Evolutionary conservation across 1,139 yeast genomes (phyloP).

Genomic region (Candida albicans): DNA sequence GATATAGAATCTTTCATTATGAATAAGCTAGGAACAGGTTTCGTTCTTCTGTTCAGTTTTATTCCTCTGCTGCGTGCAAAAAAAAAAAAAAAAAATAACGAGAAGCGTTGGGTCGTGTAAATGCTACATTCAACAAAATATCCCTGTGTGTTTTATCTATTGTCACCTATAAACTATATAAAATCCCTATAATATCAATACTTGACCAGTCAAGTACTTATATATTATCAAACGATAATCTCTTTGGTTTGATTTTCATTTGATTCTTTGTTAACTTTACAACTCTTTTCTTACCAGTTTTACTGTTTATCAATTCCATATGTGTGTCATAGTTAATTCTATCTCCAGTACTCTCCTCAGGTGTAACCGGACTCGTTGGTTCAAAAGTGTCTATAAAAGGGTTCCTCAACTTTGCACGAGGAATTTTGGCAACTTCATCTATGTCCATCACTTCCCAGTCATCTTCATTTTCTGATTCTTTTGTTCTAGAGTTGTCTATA

Average conservation of each 20-base stretch:
- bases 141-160: neutral
- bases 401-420: constrained; percentile 10
- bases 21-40: no score
- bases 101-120: no score
- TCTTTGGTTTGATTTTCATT: constrained; percentile 40
- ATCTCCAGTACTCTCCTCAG: neutral
- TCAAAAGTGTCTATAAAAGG: constrained; percentile 15
- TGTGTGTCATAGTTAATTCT: constrained; percentile 37
- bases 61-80: no score
- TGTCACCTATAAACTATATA: neutral
- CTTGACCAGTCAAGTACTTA: constrained; percentile 6
- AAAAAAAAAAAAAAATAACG: no score
- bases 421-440: constrained; percentile 10
- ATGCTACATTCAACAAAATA: no score
- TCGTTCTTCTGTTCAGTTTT: no score
- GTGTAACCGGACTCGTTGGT: neutral
- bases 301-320: constrained; percentile 38
- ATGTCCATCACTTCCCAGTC: constrained; percentile 19
- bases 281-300: constrained; percentile 39
- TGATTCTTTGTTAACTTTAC: constrained; percentile 37
- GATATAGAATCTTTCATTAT: no score
- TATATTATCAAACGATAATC: constrained; percentile 20
- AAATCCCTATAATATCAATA: neutral
- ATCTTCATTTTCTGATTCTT: constrained; percentile 34
- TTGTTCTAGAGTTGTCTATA: constrained; percentile 22